phyloP scores from a whole-genome alignment of 257 asterid genomes.

The Solanum peruvianum region DNA sequence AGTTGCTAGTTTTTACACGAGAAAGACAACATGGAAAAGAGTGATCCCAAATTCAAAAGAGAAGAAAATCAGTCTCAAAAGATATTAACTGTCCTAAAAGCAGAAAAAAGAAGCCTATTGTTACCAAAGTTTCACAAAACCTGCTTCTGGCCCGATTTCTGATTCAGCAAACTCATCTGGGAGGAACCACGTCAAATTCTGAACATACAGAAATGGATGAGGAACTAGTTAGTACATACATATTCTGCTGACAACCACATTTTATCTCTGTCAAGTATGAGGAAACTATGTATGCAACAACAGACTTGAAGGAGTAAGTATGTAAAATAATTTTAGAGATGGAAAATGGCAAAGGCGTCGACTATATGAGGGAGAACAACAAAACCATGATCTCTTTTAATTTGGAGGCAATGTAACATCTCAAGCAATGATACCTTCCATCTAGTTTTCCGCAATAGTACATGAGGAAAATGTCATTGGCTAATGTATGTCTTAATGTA shows the following conservation, averaged over 20 bases:
- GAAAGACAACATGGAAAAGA: background rate
- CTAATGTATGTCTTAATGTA: background rate
- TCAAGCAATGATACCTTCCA: background rate
- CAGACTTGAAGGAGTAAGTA: background rate
- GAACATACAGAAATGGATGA: constrained; percentile 8
- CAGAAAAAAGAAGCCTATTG: constrained; percentile 53
- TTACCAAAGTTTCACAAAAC: constrained; percentile 93
- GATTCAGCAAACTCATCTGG: constrained; percentile 93
- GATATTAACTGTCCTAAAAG: constrained; percentile 3
- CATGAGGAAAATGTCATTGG: background rate
- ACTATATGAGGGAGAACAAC: background rate
- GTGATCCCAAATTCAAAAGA: background rate
- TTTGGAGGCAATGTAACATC: background rate
- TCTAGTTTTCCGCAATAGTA: background rate
- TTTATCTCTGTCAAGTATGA: background rate
- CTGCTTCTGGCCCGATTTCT: constrained; percentile 99
- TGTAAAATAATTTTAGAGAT: background rate
- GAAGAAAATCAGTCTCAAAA: background rate
- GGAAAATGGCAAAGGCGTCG: background rate
- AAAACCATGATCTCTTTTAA: background rate
- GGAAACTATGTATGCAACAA: background rate
- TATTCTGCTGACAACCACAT: background rate
- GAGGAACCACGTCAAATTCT: constrained; percentile 97
- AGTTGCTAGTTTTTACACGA: background rate
- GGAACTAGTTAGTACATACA: background rate